Evolutionary conservation across 2,329 filamentous ascomycete species (phyloP), one percentile per base, ranked within the genome.

Genomic region (Clarireedia hainanense): DNA sequence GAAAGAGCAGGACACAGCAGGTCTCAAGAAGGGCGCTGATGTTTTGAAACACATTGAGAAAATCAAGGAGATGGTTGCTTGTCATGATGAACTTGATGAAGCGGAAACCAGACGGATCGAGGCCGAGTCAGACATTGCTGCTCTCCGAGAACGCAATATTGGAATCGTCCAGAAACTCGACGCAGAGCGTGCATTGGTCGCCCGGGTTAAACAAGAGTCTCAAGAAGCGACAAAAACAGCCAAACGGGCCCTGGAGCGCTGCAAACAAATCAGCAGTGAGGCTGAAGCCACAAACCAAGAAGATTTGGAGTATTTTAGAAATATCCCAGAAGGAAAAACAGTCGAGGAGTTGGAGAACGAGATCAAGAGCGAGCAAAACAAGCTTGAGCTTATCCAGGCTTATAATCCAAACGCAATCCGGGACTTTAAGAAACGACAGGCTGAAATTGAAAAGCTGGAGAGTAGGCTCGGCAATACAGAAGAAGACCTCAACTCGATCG

Each of bases 361-460:
- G 58, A 88, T 96, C 50, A 78, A 83, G 23, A 84, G 85, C 0
- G 86, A 91, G 68, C 77, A 81, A 59, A 84, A 86, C 24, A 86
- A 87, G 58, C 80, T 97, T 2, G 87, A 91, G 57, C 80, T 94
- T 60, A 87, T 94, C 53, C 85, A 91, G 57, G 86, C 84, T 40
- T 87, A 87, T 39, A 89, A 91, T 63, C 85, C 84, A 3, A 80
- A 83, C 55, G 81, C 90, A 23, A 79, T 97, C 52, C 80, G 80
- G 54, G 86, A 95, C 63, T 97, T 85, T 66, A 86, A 94, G 69
- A 76, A 80, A 56, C 85, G 89, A 10, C 82, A 83, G 23, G 75
- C 75, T 51, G 80, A 87, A 57, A 95, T 99, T 54, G 76, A 83
- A 47, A 79, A 76, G 55, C 72, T 89, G n/a, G 76, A 76, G 58